phyloP scores from a whole-genome alignment of 2,329 filamentous ascomycete species.

The Clarireedia hainanense region DNA sequence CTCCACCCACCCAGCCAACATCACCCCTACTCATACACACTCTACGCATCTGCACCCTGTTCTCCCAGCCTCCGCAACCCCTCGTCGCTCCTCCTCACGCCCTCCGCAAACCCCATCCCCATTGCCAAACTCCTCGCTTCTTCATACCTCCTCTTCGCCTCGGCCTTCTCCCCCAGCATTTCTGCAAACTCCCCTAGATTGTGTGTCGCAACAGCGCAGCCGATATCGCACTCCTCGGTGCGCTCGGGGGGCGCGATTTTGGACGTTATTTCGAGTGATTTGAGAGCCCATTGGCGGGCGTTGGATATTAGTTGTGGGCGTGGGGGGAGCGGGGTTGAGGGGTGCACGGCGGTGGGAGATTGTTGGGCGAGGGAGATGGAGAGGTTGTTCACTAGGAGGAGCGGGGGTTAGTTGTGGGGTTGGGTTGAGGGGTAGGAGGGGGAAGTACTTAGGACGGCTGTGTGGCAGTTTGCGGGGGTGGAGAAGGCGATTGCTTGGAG shows the following conservation, averaged over 20 bases:
- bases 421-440: not conserved
- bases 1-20: not conserved
- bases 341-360: conserved; percentile 27
- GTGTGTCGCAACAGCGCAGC: conserved; percentile 75
- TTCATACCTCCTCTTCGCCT: conserved; percentile 61
- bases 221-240: conserved; percentile 73
- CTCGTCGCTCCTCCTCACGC: conserved; percentile 43
- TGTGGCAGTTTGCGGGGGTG: conserved; percentile 60
- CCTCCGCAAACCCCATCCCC: conserved; percentile 44
- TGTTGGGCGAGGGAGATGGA: not conserved
- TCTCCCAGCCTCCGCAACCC: conserved; percentile 34
- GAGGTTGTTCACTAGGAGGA: not conserved
- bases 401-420: not conserved
- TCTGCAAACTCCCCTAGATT: conserved; percentile 80
- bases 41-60: not conserved
- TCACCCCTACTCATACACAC: not conserved
- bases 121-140: conserved; percentile 58
- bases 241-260: conserved; percentile 58
- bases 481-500: conserved; percentile 73
- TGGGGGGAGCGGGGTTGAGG: conserved; percentile 37
- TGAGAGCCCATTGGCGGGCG: conserved; percentile 70
- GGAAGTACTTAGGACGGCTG: conserved; percentile 64
- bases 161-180: conserved; percentile 56
- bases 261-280: conserved; percentile 60
- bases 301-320: conserved; percentile 57